Conservation (phyloP, 805 yeast genomes). For the Wickerhamiella cacticola region DNA sequence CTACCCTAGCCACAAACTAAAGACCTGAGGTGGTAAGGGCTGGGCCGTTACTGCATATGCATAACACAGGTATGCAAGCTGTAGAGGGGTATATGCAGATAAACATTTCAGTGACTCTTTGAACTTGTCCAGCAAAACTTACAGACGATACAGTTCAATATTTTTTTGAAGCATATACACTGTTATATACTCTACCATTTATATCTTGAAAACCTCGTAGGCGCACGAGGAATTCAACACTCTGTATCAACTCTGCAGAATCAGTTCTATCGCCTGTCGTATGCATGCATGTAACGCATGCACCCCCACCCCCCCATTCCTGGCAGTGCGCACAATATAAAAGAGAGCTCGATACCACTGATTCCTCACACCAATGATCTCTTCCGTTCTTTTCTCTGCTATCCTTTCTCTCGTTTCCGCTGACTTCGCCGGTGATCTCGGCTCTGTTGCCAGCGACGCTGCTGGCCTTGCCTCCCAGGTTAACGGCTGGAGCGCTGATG, state of each 20-base stretch:
- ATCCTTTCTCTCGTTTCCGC: slow-evolving; percentile 9
- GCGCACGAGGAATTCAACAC: no score
- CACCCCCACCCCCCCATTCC: no score
- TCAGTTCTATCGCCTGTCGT: neutral
- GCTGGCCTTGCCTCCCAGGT: slow-evolving; percentile 23
- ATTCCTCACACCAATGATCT: neutral
- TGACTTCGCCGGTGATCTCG: slow-evolving; percentile 8
- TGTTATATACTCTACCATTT: no score
- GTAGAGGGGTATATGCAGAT: neutral
- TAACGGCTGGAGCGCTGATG: slow-evolving; percentile 14
- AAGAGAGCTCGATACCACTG: neutral
- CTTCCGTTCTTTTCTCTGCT: slow-evolving; percentile 13
- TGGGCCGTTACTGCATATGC: neutral
- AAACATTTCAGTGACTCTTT: no score
- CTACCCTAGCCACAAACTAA: neutral
- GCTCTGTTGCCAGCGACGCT: slow-evolving; percentile 39
- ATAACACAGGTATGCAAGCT: neutral
- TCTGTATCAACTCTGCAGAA: no score
- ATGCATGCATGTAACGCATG: neutral
- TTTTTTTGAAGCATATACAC: no score
- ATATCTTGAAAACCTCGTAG: no score
- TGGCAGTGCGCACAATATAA: neutral
- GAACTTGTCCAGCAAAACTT: no score
- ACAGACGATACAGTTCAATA: no score
- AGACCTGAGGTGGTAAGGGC: neutral